Evolutionary conservation across 108 stramenopile genomes (phyloP).

Genomic region (Fragilaria crotonensis): DNA sequence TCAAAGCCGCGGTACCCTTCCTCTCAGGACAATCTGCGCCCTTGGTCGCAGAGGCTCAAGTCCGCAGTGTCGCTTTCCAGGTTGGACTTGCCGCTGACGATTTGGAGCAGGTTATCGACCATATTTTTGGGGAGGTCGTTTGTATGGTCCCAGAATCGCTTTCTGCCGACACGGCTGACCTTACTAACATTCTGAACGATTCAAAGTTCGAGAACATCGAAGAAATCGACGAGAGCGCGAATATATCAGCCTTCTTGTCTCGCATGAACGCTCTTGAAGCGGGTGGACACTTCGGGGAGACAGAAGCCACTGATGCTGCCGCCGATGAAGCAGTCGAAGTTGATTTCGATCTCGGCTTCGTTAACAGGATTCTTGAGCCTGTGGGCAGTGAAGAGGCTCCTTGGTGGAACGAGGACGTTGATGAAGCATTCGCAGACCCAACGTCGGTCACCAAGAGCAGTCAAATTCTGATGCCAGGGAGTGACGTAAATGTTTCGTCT

Average conservation of each 20-base stretch:
- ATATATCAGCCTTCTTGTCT: constrained; percentile 17
- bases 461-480: neutral
- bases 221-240: constrained; percentile 20
- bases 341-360: constrained; percentile 11
- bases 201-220: constrained; percentile 6
- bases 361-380: neutral
- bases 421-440: neutral
- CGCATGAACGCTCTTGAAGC: constrained; percentile 1
- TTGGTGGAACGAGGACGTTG: constrained; percentile 13
- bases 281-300: constrained; percentile 12
- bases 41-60: neutral
- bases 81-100: neutral
- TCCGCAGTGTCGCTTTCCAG: neutral
- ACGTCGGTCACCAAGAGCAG: neutral
- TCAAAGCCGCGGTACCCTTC: too few relatives aligned
- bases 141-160: neutral
- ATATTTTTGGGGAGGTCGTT: neutral
- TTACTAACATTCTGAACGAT: neutral
- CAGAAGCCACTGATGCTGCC: neutral
- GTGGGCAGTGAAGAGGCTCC: constrained; percentile 1
- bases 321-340: constrained; percentile 10
- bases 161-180: neutral
- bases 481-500: too few relatives aligned
- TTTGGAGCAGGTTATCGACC: neutral
- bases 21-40: neutral